Conservation (phyloP, 1,139 yeast species). For the Saccharomyces pastorianus region DNA sequence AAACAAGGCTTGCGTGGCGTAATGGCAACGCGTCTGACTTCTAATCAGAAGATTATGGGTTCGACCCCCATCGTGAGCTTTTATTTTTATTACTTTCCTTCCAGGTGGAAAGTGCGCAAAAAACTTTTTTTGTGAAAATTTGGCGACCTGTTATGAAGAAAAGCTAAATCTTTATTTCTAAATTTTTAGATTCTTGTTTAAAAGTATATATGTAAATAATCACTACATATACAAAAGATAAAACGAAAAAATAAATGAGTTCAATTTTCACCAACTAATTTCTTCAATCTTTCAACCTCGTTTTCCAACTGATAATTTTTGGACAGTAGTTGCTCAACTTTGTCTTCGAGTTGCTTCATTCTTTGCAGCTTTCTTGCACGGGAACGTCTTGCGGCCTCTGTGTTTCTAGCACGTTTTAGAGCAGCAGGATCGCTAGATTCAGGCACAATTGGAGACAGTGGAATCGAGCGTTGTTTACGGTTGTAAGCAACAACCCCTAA, state of each 20-base stretch:
- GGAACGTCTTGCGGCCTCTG: conserved; percentile 95
- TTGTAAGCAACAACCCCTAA: conserved; percentile 58
- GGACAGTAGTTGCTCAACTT: conserved; percentile 55
- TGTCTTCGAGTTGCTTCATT: conserved; percentile 71
- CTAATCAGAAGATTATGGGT: conserved; percentile 54
- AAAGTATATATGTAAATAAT: too few relatives aligned
- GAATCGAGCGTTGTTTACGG: conserved; percentile 51
- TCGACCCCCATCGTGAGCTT: conserved; percentile 50
- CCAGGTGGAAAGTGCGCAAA: too few relatives aligned
- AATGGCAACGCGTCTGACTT: conserved; percentile 58
- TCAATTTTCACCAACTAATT: conserved; percentile 33
- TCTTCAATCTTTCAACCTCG: conserved; percentile 52
- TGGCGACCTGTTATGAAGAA: too few relatives aligned
- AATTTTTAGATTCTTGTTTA: too few relatives aligned
- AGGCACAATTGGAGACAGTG: conserved; percentile 61
- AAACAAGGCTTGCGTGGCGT: conserved; percentile 56
- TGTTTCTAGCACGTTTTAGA: conserved; percentile 84
- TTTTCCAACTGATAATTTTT: conserved; percentile 49
- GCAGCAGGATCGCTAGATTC: conserved; percentile 54
- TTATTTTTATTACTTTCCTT: too few relatives aligned
- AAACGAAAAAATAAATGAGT: neutral
- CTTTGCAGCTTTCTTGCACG: conserved; percentile 89
- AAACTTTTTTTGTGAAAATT: too few relatives aligned
- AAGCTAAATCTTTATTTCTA: too few relatives aligned
- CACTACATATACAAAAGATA: too few relatives aligned